Conservation (phyloP, 108 stramenopile genomes). For the Aureococcus anophagefferens region DNA sequence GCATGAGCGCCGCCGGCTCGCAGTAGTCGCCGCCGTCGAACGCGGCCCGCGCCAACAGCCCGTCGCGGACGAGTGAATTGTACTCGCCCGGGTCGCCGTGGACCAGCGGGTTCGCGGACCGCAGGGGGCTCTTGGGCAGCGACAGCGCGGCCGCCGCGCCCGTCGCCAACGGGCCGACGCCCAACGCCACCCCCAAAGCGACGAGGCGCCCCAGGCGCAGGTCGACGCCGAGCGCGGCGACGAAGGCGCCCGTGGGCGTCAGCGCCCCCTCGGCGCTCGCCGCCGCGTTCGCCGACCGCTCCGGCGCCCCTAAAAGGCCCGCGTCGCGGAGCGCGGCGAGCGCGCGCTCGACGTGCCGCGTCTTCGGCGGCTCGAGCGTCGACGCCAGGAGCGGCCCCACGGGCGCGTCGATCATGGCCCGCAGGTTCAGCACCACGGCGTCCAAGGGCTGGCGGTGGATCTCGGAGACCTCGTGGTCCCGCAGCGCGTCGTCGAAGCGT, state of each 20-base stretch:
- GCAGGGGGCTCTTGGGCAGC: slow-evolving; percentile 60
- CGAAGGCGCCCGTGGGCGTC: slow-evolving; percentile 59
- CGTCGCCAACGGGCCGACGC: slow-evolving; percentile 64
- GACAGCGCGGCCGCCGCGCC: slow-evolving; percentile 64
- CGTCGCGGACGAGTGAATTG: slow-evolving; percentile 26
- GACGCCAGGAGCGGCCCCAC: slow-evolving; percentile 55
- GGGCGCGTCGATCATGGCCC: slow-evolving; percentile 58
- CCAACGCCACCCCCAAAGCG: slow-evolving; percentile 72
- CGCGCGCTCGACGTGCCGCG: slow-evolving; percentile 58
- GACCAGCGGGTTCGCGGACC: slow-evolving; percentile 54
- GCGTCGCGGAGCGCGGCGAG: slow-evolving; percentile 55
- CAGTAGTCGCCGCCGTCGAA: slow-evolving; percentile 66
- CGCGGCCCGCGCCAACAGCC: slow-evolving; percentile 45
- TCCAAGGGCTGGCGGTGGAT: slow-evolving; percentile 69
- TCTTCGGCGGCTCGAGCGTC: slow-evolving; percentile 65
- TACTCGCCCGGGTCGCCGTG: slow-evolving; percentile 23
- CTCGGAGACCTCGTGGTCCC: slow-evolving; percentile 63
- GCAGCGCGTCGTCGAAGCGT: slow-evolving; percentile 51
- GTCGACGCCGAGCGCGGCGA: slow-evolving; percentile 63
- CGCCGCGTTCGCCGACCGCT: not conserved
- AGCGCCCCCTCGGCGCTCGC: slow-evolving; percentile 51
- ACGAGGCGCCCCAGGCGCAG: slow-evolving; percentile 60
- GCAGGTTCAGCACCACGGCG: slow-evolving; percentile 56
- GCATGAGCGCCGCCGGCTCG: slow-evolving; percentile 59
- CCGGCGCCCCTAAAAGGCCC: slow-evolving; percentile 37